Conservation (phyloP, 257 asterid genomes). For the Solanum medicagineum region DNA sequence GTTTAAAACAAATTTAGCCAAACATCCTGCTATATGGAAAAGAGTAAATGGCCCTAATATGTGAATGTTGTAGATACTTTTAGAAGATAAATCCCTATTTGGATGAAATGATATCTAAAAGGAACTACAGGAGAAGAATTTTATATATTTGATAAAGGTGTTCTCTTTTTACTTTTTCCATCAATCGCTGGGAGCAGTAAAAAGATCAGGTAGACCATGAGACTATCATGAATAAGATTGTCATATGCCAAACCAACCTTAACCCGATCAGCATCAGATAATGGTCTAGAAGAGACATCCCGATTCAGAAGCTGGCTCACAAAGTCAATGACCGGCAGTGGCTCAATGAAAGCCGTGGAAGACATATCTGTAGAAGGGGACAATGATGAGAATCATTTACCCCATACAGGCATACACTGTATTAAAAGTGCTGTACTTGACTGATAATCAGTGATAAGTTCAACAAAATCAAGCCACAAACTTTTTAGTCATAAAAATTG, state of each 20-base stretch:
- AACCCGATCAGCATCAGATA: conserved; percentile 91
- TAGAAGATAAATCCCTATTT: neutral
- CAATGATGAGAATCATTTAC: neutral
- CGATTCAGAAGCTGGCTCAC: conserved; percentile 76
- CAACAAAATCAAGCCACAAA: neutral
- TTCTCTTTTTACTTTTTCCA: neutral
- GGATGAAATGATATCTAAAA: neutral
- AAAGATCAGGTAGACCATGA: neutral
- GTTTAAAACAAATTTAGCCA: neutral
- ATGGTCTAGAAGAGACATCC: conserved; percentile 63
- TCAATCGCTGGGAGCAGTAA: neutral
- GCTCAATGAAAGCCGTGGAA: conserved; percentile 94
- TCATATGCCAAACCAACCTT: conserved; percentile 36
- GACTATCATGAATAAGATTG: neutral
- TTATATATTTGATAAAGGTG: neutral
- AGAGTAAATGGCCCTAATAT: neutral
- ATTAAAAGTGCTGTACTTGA: neutral
- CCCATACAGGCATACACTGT: neutral
- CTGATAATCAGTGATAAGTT: neutral
- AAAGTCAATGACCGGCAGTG: conserved; percentile 83
- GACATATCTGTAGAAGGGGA: conserved; percentile 69
- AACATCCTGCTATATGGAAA: neutral
- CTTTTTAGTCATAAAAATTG: neutral
- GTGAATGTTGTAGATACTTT: neutral
- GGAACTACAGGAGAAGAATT: neutral